Conservation (phyloP, 305 asterid genomes). For the Fraxinus velutina region DNA sequence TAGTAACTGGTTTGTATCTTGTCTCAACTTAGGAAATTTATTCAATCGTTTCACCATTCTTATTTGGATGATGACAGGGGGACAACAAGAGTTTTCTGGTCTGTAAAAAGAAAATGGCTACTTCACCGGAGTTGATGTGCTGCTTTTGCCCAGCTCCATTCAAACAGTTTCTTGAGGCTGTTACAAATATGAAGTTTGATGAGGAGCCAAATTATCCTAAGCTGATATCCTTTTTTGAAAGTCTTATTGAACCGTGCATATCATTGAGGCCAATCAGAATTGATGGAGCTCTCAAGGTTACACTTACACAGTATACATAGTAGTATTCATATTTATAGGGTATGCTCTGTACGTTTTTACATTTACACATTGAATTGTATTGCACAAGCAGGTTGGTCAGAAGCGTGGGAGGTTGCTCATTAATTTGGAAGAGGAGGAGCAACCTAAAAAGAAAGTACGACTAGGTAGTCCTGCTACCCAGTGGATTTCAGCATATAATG, state of each 20-base stretch:
- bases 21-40: not conserved
- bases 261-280: conserved; percentile 79
- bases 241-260: conserved; percentile 81
- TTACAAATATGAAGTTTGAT: conserved; percentile 88
- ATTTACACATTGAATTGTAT: conserved; percentile 13
- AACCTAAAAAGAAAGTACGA: conserved; percentile 92
- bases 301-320: not conserved
- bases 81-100: conserved; percentile 97
- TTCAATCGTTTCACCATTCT: conserved; percentile 13
- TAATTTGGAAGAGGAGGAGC: conserved; percentile 96
- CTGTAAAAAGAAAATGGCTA: conserved; percentile 92
- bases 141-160: conserved; percentile 94
- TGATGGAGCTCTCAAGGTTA: conserved; percentile 94
- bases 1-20: conserved; percentile 14
- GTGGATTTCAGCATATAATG: conserved; percentile 97
- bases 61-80: conserved; percentile 54
- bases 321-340: not conserved
- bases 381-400: conserved; percentile 72
- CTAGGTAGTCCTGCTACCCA: conserved; percentile 97
- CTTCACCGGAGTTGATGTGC: conserved; percentile 93
- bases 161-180: conserved; percentile 84
- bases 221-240: conserved; percentile 70
- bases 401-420: conserved; percentile 91
- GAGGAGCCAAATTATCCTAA: conserved; percentile 95
- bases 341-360: not conserved